Evolutionary conservation across 805 yeast species (phyloP).

Genomic region (Spathaspora boniae): DNA sequence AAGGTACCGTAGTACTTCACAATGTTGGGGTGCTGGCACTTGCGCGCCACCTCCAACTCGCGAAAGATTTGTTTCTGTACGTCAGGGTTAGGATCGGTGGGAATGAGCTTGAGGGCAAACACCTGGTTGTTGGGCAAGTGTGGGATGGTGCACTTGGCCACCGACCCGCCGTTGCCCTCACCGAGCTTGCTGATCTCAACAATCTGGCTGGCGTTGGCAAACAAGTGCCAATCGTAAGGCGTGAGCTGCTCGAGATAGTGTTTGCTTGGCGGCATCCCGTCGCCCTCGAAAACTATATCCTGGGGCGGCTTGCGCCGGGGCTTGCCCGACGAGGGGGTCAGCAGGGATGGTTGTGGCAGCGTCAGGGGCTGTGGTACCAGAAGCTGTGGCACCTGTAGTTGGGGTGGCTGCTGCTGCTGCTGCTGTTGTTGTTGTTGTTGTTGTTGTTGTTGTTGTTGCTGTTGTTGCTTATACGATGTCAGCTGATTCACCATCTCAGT

Average conservation of each 20-base stretch:
- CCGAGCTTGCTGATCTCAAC: constrained; percentile 72
- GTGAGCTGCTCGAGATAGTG: constrained; percentile 41
- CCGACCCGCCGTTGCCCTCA: constrained; percentile 94
- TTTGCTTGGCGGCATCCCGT: constrained; percentile 26
- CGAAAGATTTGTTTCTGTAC: constrained; percentile 86
- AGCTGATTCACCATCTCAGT: no score
- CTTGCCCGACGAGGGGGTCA: no score
- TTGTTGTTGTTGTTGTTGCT: constrained; percentile 7
- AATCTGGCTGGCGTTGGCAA: constrained; percentile 59
- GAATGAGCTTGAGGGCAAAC: constrained; percentile 79
- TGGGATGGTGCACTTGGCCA: constrained; percentile 65
- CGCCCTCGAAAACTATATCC: no score
- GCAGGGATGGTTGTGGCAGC: no score
- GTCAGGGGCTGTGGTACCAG: no score
- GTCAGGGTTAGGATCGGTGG: constrained; percentile 78
- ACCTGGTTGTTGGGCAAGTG: constrained; percentile 40
- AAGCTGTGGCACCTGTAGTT: constrained; percentile 1
- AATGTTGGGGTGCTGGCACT: constrained; percentile 78
- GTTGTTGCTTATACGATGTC: no score
- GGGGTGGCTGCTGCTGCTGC: no score
- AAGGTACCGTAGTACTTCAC: constrained; percentile 94
- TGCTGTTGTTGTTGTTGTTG: constrained; percentile 5
- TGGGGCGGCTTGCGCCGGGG: no score
- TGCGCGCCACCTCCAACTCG: constrained; percentile 83
- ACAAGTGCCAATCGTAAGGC: constrained; percentile 70